Evolutionary conservation across 106 monocot species (phyloP), one percentile per base, ranked within the genome.

Genomic region (Platanthera guangdongensis): DNA sequence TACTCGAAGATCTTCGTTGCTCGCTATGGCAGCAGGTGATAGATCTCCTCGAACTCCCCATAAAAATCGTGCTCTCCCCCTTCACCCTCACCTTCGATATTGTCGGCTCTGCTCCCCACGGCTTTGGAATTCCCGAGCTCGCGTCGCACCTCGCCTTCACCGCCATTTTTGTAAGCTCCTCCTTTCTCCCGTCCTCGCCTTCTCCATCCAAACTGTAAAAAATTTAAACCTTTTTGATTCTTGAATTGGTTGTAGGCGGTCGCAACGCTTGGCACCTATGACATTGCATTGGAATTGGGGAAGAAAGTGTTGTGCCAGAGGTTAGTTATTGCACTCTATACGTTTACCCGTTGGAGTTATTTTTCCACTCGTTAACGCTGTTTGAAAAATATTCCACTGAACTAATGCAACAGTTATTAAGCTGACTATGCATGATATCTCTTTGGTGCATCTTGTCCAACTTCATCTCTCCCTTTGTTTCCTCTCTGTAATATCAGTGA

Each of bases 71-170:
- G 12, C 83, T 92, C 50, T 78, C 87, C 9, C 95, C 95, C 32
- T 84, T 95, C 83, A 92, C 89, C 57, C 84, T 92, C 76, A 75
- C 89, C 79, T 82, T 72, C 71, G 87, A 89, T 81, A 18, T 86
- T 51, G 85, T 76, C 6, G 89, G 89, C 9, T 89, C 91, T 50
- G 89, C 91, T 30, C 85, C 85, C 22, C 82, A 92, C 1, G 95
- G 95, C 12, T 95, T 95, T 67, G 95, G 92, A 71, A 71, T 95
- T 50, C 95, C 95, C 59, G 81, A 92, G 81, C 82, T 95, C 63
- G 87, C 84, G 63, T 89, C 94, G 55, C 73, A 81, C 63, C 78
- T 95, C 71, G 84, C 89, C 67, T 95, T 95, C 84, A 68, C 87
- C 51, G 87, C 89, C 60, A 89, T 95, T 82, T 95, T 95, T 54